Evolutionary conservation across 805 yeast genomes (phyloP).

Genomic region (Ogataea minuta): DNA sequence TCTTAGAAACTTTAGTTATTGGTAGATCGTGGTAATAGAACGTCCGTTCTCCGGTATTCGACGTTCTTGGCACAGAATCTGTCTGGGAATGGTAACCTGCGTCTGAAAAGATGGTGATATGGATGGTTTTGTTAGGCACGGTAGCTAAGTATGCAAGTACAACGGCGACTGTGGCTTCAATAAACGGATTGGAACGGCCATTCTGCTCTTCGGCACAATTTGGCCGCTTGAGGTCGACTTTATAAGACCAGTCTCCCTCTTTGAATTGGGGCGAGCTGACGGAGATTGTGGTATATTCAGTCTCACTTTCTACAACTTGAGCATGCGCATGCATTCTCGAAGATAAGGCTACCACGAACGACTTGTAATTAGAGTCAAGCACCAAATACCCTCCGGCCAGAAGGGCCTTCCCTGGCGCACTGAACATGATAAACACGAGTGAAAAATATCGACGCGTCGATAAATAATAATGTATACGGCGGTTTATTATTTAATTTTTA

Average conservation of each 20-base stretch:
- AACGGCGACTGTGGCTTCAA: constrained; percentile 58
- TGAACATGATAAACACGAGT: constrained; percentile 47
- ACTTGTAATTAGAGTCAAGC: constrained; percentile 67
- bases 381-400: constrained; percentile 95
- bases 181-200: constrained; percentile 62
- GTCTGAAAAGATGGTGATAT: constrained; percentile 75
- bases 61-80: constrained; percentile 36
- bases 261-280: constrained; percentile 76
- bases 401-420: constrained; percentile 96
- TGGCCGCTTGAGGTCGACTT: constrained; percentile 23
- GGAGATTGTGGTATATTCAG: constrained; percentile 31
- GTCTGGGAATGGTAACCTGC: constrained; percentile 84
- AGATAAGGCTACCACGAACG: constrained; percentile 84
- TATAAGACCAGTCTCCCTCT: constrained; percentile 67
- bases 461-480: not conserved
- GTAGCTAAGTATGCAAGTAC: constrained; percentile 53
- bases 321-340: constrained; percentile 80
- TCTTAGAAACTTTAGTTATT: constrained; percentile 78
- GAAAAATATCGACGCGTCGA: constrained; percentile 3
- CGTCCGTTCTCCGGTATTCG: constrained; percentile 36
- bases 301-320: not conserved
- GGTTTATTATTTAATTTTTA: not conserved
- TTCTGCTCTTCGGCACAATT: constrained; percentile 16
- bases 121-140: constrained; percentile 32
- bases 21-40: constrained; percentile 61